These are phyloP conservation scores for Syzygium jambos DNA, from an alignment of 345 rosid species.

Conservation along the genomic window DNA sequence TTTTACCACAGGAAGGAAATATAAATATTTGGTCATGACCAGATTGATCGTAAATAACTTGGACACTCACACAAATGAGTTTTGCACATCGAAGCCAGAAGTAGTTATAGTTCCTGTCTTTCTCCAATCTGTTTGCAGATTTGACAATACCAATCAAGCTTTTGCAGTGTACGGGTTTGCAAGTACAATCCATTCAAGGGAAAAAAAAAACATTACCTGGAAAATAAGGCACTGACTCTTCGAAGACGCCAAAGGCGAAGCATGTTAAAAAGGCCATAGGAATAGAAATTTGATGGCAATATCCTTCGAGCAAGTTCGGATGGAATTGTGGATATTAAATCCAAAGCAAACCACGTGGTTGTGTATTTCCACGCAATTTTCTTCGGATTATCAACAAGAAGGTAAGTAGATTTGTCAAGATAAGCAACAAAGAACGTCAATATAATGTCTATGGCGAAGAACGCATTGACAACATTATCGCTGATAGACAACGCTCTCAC, in stretches of 20 bases:
- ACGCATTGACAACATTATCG: constrained; percentile 79
- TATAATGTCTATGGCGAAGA: constrained; percentile 77
- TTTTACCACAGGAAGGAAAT: neutral
- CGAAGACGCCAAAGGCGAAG: constrained; percentile 98
- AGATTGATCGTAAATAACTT: neutral
- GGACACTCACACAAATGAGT: constrained; percentile 70
- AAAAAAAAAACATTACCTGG: constrained; percentile 35
- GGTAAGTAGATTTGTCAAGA: constrained; percentile 58
- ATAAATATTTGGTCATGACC: neutral
- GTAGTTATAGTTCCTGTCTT: constrained; percentile 82
- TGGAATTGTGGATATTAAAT: constrained; percentile 69
- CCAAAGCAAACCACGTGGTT: constrained; percentile 74
- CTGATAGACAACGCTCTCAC: constrained; percentile 41
- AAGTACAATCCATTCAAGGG: neutral
- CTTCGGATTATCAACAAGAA: constrained; percentile 61
- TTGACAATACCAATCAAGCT: neutral
- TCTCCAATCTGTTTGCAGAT: constrained; percentile 59
- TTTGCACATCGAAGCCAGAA: constrained; percentile 95
- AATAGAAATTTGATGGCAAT: constrained; percentile 31
- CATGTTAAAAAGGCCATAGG: constrained; percentile 80
- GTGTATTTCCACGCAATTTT: constrained; percentile 70
- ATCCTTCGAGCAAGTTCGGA: constrained; percentile 61
- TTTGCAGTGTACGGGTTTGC: neutral
- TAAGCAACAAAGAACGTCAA: constrained; percentile 86
- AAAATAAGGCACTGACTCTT: constrained; percentile 84